Percentiles rank a stretch among this genome's conserved stretches.
phyloP scores from a whole-genome alignment of 352 stramenopile genomes.

The Globisporangium acanthophoron region DNA sequence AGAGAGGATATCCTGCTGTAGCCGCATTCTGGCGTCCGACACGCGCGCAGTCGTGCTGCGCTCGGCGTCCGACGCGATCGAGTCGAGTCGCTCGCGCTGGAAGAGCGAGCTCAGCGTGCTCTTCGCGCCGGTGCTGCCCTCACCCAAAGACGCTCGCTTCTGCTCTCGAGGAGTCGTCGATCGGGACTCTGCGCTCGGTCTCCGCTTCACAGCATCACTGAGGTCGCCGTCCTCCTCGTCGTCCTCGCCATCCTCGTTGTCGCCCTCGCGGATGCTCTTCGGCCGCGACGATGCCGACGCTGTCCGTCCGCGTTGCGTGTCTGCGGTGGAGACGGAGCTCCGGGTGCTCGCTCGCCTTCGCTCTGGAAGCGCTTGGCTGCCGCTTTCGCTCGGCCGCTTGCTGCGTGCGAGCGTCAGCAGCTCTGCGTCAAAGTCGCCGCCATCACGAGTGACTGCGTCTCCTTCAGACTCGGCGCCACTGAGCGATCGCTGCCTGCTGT shows the following conservation, averaged over 20 bases:
- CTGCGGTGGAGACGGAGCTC: constrained; percentile 1
- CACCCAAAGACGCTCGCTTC: neutral
- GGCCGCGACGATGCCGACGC: constrained; percentile 9
- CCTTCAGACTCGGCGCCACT: neutral
- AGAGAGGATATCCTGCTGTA: constrained; percentile 50
- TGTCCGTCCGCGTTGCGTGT: constrained; percentile 1
- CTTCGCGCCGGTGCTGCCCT: neutral
- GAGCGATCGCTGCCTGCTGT: neutral
- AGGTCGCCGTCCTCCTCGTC: constrained; percentile 7
- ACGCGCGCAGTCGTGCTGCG: constrained; percentile 26
- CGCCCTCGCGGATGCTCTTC: constrained; percentile 29
- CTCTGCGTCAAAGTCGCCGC: constrained; percentile 38
- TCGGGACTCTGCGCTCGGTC: neutral
- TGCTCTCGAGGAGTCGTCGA: neutral
- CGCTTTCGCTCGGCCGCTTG: constrained; percentile 20
- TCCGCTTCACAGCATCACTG: constrained; percentile 5
- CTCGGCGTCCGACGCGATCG: constrained; percentile 7
- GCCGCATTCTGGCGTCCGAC: constrained; percentile 50
- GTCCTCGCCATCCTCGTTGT: constrained; percentile 15
- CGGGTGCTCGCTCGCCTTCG: neutral
- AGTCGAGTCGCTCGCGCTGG: constrained; percentile 23
- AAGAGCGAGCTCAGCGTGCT: constrained; percentile 30
- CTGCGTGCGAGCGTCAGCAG: constrained; percentile 39
- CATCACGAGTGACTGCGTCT: constrained; percentile 9
- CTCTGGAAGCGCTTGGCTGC: neutral